Evolutionary conservation across 768 basidiomycete genomes (phyloP).

Genomic region (Fistulinella prunicolor): DNA sequence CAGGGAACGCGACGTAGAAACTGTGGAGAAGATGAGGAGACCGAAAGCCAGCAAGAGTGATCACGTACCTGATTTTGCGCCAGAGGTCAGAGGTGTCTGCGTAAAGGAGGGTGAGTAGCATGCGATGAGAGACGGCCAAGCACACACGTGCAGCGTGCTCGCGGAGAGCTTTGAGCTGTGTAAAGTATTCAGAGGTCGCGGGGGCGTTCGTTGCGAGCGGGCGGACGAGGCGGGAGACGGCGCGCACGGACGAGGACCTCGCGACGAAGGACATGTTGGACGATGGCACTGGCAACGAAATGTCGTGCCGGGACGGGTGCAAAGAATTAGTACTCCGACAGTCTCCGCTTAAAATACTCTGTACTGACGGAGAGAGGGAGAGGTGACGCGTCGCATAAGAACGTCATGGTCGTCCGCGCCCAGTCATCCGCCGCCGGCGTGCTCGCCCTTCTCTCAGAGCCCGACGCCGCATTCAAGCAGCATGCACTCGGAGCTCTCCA

Average conservation of each 20-base stretch:
- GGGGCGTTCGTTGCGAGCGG: conserved; percentile 41
- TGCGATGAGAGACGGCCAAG: conserved; percentile 7
- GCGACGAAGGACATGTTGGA: conserved; percentile 48
- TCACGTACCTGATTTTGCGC: conserved; percentile 80
- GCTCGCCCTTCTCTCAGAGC: conserved; percentile 88
- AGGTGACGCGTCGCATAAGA: conserved; percentile 41
- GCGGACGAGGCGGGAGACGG: conserved; percentile 33
- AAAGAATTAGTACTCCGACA: conserved; percentile 20
- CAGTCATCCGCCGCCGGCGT: conserved; percentile 88
- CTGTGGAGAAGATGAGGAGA: conserved; percentile 36
- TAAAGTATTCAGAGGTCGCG: conserved; percentile 42
- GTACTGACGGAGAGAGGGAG: conserved; percentile 36
- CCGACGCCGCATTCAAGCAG: conserved; percentile 81
- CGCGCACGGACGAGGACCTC: conserved; percentile 45
- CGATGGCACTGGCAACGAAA: conserved; percentile 6
- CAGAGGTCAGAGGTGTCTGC: conserved; percentile 76
- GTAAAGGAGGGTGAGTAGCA: conserved; percentile 7
- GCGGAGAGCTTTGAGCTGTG: conserved; percentile 53
- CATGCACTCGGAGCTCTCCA: conserved; percentile 87
- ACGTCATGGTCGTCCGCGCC: conserved; percentile 60
- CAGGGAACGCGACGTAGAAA: conserved; percentile 72
- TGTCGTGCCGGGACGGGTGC: conserved; percentile 27
- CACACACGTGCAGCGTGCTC: conserved; percentile 64
- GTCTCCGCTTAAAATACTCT: conserved; percentile 32
- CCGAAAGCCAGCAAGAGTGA: not conserved